Evolutionary conservation across 2,329 filamentous ascomycete genomes (phyloP).

Genomic region (Scopulariopsis brevicaulis): DNA sequence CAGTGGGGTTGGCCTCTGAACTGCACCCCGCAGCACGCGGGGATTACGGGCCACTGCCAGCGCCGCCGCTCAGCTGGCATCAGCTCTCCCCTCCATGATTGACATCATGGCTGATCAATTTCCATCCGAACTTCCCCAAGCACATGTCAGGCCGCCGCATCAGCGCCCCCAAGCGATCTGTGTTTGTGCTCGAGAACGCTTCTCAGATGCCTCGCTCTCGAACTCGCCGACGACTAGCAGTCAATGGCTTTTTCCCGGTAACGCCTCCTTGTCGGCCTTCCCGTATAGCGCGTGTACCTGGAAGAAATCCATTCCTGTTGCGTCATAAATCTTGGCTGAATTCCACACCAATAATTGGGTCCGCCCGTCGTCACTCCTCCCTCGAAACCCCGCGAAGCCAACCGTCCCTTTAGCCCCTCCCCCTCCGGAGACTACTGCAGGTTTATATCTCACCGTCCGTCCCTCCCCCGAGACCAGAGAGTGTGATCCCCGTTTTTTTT

Average conservation of each 20-base stretch:
- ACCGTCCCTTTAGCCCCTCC: neutral
- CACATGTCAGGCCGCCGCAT: neutral
- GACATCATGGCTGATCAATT: neutral
- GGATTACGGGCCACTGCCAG: neutral
- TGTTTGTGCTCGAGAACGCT: too few species aligned
- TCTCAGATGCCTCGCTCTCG: too few species aligned
- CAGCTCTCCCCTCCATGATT: neutral
- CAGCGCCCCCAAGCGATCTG: neutral
- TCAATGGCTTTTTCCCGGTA: neutral
- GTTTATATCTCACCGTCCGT: neutral
- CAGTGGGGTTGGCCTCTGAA: neutral
- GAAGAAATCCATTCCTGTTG: neutral
- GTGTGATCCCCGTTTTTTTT: neutral
- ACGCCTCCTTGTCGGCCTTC: neutral
- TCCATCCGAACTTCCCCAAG: too few species aligned
- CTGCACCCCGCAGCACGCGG: neutral
- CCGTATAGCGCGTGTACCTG: neutral
- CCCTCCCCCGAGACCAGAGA: neutral
- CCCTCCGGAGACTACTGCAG: neutral
- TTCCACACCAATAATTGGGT: conserved; percentile 1
- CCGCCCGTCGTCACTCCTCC: neutral
- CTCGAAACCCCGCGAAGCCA: neutral
- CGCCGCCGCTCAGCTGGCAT: neutral
- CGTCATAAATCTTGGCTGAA: conserved; percentile 3
- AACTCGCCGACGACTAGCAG: too few species aligned